Percentiles rank a stretch among this genome's conserved stretches.
These are phyloP conservation scores for Colletotrichum neosansevieriae DNA, from an alignment of 2,329 filamentous ascomycete species.

Conservation along the genomic window DNA sequence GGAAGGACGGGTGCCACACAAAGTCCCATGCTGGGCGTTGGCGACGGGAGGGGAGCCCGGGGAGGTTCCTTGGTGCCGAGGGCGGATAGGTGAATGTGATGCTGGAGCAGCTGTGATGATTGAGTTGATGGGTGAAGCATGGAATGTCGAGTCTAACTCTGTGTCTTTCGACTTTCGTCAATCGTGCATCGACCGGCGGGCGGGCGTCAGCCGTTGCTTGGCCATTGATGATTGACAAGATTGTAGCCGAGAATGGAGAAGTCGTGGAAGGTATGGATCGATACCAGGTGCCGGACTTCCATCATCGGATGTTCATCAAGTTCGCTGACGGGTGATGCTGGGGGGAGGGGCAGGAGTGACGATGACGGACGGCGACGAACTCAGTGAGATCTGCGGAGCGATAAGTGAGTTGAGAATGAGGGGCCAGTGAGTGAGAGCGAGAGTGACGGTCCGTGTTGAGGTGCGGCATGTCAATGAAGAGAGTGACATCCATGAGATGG, in stretches of 20 bases:
- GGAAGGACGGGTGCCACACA: conserved; percentile 22
- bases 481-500: conserved; percentile 16
- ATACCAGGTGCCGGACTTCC: conserved; percentile 13
- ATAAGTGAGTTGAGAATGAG: conserved; percentile 16
- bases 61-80: conserved; percentile 16
- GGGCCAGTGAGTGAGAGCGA: conserved; percentile 4
- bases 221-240: conserved; percentile 12
- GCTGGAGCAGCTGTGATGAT: conserved; percentile 11
- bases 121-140: conserved; percentile 14
- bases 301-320: conserved; percentile 35
- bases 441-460: conserved; percentile 4
- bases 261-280: conserved; percentile 6
- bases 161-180: conserved; percentile 3
- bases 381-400: conserved; percentile 32
- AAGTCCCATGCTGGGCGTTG: conserved; percentile 6
- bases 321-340: conserved; percentile 31
- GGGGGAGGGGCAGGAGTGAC: conserved; percentile 31
- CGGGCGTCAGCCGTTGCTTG: conserved; percentile 18
- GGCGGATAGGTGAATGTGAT: neutral
- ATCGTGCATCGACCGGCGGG: conserved; percentile 15
- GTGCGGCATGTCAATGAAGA: neutral
- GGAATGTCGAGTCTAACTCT: conserved; percentile 29
- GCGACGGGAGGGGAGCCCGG: conserved; percentile 1
- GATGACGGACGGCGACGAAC: conserved; percentile 24
- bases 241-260: conserved; percentile 11